phyloP scores from a whole-genome alignment of 140 eudicot genomes.

The Bidens hawaiensis region DNA sequence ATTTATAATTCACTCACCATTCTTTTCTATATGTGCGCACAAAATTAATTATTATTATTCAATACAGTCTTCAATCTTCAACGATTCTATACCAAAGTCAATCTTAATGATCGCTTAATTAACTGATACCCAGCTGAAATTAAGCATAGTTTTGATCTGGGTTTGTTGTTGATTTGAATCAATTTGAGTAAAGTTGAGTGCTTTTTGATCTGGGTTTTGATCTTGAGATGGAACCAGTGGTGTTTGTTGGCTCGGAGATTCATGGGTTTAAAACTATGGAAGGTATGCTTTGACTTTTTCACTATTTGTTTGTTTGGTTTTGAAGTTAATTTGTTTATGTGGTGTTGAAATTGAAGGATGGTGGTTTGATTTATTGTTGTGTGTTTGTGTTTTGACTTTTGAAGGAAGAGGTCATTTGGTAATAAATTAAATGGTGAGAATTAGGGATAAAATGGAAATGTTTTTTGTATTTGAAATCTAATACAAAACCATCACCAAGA shows the following conservation, averaged over 20 bases:
- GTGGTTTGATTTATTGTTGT: too few relatives aligned
- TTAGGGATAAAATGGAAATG: slow-evolving; percentile 7
- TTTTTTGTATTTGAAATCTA: not conserved
- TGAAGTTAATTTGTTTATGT: not conserved
- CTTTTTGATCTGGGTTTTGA: slow-evolving; percentile 6
- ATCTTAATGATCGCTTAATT: slow-evolving; percentile 11
- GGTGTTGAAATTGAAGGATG: too few relatives aligned
- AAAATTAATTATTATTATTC: too few relatives aligned
- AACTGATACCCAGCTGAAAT: too few relatives aligned
- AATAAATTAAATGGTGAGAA: too few relatives aligned
- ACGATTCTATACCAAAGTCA: too few relatives aligned
- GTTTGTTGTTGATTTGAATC: slow-evolving; percentile 7
- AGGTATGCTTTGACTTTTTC: slow-evolving; percentile 52
- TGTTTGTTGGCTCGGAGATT: slow-evolving; percentile 64
- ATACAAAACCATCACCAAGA: not conserved
- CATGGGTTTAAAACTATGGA: slow-evolving; percentile 81
- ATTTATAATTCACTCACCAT: not conserved
- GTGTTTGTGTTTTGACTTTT: too few relatives aligned
- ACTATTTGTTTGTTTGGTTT: not conserved
- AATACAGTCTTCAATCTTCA: too few relatives aligned
- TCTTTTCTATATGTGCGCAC: too few relatives aligned
- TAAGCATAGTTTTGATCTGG: too few relatives aligned
- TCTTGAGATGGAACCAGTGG: slow-evolving; percentile 19
- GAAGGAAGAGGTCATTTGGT: too few relatives aligned
- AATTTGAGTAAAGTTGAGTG: not conserved